Percentiles rank a stretch among this genome's conserved stretches.
phyloP scores from a whole-genome alignment of 78 protist species.

The Dictyostelium discoideum region DNA sequence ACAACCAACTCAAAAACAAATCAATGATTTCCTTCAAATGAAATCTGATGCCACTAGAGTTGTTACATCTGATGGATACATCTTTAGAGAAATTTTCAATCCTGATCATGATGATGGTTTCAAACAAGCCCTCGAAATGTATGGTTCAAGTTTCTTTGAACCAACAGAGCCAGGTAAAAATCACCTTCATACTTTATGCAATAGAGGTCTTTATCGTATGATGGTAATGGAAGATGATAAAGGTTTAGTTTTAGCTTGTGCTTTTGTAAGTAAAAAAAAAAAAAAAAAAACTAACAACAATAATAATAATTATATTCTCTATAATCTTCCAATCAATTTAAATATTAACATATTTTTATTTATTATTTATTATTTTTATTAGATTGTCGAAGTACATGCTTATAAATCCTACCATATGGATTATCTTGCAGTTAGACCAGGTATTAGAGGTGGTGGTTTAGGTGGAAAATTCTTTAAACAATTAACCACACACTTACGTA shows the following conservation, averaged over 20 bases:
- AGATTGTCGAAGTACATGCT: slow-evolving; percentile 40
- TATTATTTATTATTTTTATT: no score
- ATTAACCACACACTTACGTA: background rate
- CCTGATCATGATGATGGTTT: slow-evolving; percentile 36
- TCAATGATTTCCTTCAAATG: background rate
- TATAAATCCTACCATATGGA: slow-evolving; percentile 48
- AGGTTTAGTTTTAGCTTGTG: slow-evolving; percentile 50
- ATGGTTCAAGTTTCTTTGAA: slow-evolving; percentile 33
- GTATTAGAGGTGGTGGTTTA: slow-evolving; percentile 52
- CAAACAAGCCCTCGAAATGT: slow-evolving; percentile 31
- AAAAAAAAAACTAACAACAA: no score
- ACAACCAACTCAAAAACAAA: background rate
- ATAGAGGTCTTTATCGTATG: slow-evolving; percentile 48
- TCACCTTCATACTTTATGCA: background rate
- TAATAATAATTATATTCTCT: no score
- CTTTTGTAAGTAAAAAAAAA: slow-evolving; percentile 11
- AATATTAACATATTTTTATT: no score
- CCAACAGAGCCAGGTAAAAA: slow-evolving; percentile 52
- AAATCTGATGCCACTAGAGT: background rate
- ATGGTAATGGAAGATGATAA: slow-evolving; percentile 60
- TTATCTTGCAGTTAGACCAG: slow-evolving; percentile 67
- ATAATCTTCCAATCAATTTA: no score
- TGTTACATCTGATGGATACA: background rate
- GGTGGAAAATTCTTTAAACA: slow-evolving; percentile 77
- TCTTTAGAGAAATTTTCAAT: slow-evolving; percentile 42